Conservation (phyloP, 139 green algal genomes). For the Desmodesmus armatus region DNA sequence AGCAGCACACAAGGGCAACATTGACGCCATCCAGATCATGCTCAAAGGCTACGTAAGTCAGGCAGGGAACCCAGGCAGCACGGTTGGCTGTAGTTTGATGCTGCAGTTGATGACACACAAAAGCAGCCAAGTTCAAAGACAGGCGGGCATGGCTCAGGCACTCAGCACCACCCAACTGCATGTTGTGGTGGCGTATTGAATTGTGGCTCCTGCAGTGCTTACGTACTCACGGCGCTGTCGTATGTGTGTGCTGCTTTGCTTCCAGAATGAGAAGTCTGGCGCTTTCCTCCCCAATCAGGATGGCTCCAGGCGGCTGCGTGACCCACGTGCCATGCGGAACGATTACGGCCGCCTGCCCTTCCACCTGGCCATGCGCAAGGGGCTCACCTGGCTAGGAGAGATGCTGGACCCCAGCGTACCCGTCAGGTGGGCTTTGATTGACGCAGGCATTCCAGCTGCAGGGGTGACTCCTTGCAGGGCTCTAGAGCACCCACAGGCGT, state of each 20-base stretch:
- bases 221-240: neutral
- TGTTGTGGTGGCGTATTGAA: too few species aligned
- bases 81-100: neutral
- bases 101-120: neutral
- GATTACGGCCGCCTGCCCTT: slow-evolving; percentile 47
- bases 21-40: slow-evolving; percentile 33
- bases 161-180: too few species aligned
- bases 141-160: too few species aligned
- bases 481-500: too few species aligned
- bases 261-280: slow-evolving; percentile 45
- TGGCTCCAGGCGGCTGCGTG: slow-evolving; percentile 14
- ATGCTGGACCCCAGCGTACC: slow-evolving; percentile 47
- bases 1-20: slow-evolving; percentile 35
- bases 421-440: slow-evolving; percentile 28
- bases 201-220: neutral
- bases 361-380: slow-evolving; percentile 48
- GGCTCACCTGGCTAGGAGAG: slow-evolving; percentile 44
- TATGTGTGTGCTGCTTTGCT: neutral
- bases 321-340: slow-evolving; percentile 48
- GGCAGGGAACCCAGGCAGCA: neutral
- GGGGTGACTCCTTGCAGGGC: neutral
- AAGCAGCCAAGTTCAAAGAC: too few species aligned
- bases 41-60: slow-evolving; percentile 31
- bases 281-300: slow-evolving; percentile 4
- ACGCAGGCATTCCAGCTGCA: too few species aligned